Evolutionary conservation across 169 alveolate genomes (phyloP).

Genomic region (Amoebophrya sp.): DNA sequence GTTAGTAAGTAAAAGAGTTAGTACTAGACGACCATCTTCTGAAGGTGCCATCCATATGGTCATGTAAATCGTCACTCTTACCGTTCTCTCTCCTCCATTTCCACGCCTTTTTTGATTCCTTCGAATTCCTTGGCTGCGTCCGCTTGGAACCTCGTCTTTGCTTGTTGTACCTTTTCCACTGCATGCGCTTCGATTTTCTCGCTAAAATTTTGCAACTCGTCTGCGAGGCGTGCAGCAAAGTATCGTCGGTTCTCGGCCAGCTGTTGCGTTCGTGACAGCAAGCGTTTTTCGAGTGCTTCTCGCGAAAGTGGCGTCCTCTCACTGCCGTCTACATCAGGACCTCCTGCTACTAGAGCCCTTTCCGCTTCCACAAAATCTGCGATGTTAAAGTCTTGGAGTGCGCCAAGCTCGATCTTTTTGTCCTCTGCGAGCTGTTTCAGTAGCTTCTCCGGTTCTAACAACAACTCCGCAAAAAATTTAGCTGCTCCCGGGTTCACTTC

Average conservation of each 20-base stretch:
- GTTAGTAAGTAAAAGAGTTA: too few species aligned
- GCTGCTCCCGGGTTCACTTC: not conserved
- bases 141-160: not conserved
- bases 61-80: too few species aligned
- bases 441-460: not conserved
- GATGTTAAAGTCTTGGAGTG: not conserved
- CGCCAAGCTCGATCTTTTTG: not conserved
- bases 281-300: not conserved
- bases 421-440: not conserved
- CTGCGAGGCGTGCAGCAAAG: not conserved
- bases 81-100: not conserved
- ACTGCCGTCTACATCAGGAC: too few species aligned
- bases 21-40: too few species aligned
- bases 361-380: slow-evolving; percentile 14
- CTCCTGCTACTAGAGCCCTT: not conserved
- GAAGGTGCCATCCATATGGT: too few species aligned
- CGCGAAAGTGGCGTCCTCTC: not conserved
- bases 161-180: not conserved
- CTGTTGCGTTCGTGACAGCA: not conserved
- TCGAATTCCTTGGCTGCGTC: not conserved
- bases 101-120: not conserved
- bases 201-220: not conserved
- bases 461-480: not conserved
- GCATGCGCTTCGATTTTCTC: slow-evolving; percentile 1
- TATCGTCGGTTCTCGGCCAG: not conserved